Evolutionary conservation across 2,329 filamentous ascomycete genomes (phyloP).

Genomic region (Pseudonectria buxi): DNA sequence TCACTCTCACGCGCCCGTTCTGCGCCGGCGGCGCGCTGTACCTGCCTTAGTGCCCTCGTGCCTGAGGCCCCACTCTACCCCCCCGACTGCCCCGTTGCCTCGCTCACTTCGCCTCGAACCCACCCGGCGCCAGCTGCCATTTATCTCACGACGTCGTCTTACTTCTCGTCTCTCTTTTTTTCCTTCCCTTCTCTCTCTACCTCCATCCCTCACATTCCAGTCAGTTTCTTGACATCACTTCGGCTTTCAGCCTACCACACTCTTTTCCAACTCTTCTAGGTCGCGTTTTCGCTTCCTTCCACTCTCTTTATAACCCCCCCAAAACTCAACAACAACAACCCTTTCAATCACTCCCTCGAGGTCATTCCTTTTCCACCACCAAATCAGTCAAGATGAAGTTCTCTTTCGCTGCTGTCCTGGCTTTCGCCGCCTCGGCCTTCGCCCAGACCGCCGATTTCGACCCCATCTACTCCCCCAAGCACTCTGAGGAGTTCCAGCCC

Average conservation of each 20-base stretch:
- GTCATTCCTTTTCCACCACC: no score
- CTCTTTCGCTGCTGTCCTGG: conserved; percentile 43
- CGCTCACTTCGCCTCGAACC: conserved; percentile 7
- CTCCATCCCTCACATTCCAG: conserved; percentile 21
- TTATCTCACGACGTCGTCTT: conserved; percentile 15
- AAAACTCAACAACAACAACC: conserved; percentile 9
- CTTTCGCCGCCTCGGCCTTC: conserved; percentile 42
- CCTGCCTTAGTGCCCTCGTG: conserved; percentile 10
- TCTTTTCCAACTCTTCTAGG: conserved; percentile 21
- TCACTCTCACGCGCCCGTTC: no score
- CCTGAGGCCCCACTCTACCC: conserved; percentile 5
- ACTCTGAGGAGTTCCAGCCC: conserved; percentile 38
- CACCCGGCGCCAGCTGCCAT: conserved; percentile 8
- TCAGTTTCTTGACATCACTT: conserved; percentile 22
- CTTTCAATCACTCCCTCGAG: not conserved
- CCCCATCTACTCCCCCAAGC: conserved; percentile 41
- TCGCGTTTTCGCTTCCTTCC: conserved; percentile 11
- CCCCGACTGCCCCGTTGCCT: conserved; percentile 5
- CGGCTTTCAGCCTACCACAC: conserved; percentile 24
- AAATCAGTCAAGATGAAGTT: conserved; percentile 46
- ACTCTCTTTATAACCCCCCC: conserved; percentile 16
- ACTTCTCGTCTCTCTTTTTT: conserved; percentile 6
- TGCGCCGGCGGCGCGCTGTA: conserved; percentile 2
- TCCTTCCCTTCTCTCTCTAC: conserved; percentile 14
- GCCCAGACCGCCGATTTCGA: conserved; percentile 53